Conservation (phyloP, 2,329 filamentous ascomycete species). For the Aspergillus ruber region DNA sequence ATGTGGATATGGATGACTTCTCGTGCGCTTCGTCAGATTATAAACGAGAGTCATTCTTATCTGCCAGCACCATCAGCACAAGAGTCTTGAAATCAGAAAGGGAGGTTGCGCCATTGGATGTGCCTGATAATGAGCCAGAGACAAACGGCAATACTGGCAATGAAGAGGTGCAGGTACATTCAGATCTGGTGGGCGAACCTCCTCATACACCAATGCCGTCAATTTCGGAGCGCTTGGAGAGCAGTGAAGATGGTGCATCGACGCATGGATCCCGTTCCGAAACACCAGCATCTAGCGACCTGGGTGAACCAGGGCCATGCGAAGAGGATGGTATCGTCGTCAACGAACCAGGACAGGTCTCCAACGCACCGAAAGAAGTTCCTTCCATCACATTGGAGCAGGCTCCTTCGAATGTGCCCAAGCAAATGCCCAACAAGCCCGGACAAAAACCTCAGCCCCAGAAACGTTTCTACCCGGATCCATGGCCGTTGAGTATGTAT, state of each 20-base stretch:
- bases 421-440: no score
- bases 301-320: background rate
- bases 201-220: constrained; percentile 19
- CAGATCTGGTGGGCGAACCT: constrained; percentile 16
- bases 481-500: no score
- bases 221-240: constrained; percentile 18
- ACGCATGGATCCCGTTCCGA: background rate
- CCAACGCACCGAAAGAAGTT: no score
- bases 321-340: background rate
- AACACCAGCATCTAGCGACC: background rate
- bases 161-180: constrained; percentile 10
- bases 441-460: no score
- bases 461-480: no score
- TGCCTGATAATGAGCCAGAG: background rate
- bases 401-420: no score
- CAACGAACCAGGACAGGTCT: background rate
- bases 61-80: constrained; percentile 12
- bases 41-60: constrained; percentile 17
- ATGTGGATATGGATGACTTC: constrained; percentile 27
- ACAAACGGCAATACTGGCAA: background rate
- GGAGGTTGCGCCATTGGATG: constrained; percentile 9
- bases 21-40: constrained; percentile 12
- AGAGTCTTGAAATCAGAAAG: constrained; percentile 2
- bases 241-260: background rate
- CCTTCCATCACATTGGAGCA: no score